Evolutionary conservation across 805 yeast genomes (phyloP).

Genomic region (Priceomyces carsonii): DNA sequence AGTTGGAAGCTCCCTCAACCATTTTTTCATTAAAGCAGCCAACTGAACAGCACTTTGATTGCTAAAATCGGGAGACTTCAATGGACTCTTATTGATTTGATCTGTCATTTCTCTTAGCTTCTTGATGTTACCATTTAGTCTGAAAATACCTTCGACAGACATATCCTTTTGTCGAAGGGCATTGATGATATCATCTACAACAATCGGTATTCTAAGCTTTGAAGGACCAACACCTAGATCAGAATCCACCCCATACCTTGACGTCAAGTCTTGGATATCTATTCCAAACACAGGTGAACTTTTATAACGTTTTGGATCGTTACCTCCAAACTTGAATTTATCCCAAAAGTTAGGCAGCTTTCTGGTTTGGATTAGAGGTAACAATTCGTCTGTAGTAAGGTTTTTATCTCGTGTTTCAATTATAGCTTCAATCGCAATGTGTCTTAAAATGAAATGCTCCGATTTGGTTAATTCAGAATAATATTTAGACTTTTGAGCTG

Average conservation of each 20-base stretch:
- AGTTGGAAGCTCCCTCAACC: constrained; percentile 88
- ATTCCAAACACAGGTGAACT: constrained; percentile 66
- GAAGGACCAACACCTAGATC: constrained; percentile 83
- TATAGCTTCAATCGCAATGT: constrained; percentile 57
- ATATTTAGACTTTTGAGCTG: constrained; percentile 35
- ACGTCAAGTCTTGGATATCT: constrained; percentile 68
- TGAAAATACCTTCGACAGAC: constrained; percentile 94
- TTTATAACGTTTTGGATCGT: constrained; percentile 26
- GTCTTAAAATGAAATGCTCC: constrained; percentile 61
- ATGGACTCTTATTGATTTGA: constrained; percentile 71
- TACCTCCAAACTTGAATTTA: constrained; percentile 43
- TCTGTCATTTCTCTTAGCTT: constrained; percentile 72
- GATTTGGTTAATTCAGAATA: constrained; percentile 62
- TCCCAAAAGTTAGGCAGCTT: constrained; percentile 54
- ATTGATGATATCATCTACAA: constrained; percentile 81
- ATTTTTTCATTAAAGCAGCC: constrained; percentile 90
- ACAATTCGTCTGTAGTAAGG: constrained; percentile 35
- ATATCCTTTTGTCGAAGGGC: constrained; percentile 88
- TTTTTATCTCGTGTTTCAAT: constrained; percentile 27
- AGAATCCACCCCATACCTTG: constrained; percentile 77
- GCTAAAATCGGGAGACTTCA: constrained; percentile 66
- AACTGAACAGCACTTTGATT: constrained; percentile 85
- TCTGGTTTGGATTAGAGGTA: constrained; percentile 42
- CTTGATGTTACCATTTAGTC: constrained; percentile 94
- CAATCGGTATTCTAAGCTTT: constrained; percentile 75